Percentiles rank a stretch among this genome's conserved stretches.
Conservation (phyloP, 345 rosid genomes). For the Eucalyptus urophylla region DNA sequence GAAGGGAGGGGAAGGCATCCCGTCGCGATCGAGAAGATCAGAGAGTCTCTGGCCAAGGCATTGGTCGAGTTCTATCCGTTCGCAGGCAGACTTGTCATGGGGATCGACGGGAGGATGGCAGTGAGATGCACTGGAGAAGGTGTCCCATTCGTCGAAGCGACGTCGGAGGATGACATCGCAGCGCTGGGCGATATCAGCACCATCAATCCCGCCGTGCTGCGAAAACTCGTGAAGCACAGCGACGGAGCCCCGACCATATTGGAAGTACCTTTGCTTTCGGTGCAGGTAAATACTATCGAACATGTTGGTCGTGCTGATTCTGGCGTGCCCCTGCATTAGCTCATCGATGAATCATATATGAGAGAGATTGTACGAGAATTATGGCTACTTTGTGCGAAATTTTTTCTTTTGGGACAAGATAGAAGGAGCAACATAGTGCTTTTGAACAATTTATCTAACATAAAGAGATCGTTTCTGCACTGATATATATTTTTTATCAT, state of each 20-base stretch:
- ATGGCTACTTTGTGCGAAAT: neutral
- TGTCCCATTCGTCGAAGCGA: neutral
- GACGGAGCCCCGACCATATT: neutral
- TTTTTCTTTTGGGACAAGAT: neutral
- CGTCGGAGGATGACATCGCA: neutral
- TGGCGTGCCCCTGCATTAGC: neutral
- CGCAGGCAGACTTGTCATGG: neutral
- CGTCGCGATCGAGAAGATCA: neutral
- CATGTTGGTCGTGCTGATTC: neutral
- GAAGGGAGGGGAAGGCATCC: neutral
- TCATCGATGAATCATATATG: neutral
- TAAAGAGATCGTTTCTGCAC: neutral
- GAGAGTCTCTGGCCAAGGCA: neutral
- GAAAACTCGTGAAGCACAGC: neutral
- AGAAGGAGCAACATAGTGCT: neutral
- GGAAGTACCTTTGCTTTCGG: neutral
- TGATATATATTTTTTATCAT: neutral
- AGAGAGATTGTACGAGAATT: neutral
- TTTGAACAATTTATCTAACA: neutral
- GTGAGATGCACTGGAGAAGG: neutral
- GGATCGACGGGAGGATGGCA: neutral
- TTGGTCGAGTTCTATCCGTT: neutral
- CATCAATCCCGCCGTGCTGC: neutral
- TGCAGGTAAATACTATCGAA: neutral
- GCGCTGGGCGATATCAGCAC: neutral